Conservation (phyloP, 2,329 filamentous ascomycete genomes). For the Venturia asperata region DNA sequence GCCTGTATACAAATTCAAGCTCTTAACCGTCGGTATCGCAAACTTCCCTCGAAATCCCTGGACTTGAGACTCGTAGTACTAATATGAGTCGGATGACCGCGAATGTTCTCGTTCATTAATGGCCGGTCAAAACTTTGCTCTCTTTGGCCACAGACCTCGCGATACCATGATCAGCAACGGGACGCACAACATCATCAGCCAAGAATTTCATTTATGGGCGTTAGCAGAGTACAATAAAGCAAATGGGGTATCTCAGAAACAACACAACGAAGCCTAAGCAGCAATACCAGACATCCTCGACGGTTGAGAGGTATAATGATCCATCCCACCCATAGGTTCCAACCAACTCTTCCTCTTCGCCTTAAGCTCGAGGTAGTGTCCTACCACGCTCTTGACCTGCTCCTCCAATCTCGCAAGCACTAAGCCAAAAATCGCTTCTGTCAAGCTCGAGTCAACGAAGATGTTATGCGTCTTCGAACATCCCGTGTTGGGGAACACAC, state of each 20-base stretch:
- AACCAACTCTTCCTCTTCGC: conserved; percentile 7
- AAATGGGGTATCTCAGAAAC: neutral
- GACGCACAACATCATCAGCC: no score
- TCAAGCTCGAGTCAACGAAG: conserved; percentile 17
- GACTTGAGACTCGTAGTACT: no score
- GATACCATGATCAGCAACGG: no score
- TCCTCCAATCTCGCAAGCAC: conserved; percentile 16
- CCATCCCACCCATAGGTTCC: conserved; percentile 7
- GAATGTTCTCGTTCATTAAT: no score
- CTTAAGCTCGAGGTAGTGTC: conserved; percentile 21
- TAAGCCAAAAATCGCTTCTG: conserved; percentile 20
- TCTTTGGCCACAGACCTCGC: no score
- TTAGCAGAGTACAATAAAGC: neutral
- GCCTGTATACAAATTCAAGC: no score
- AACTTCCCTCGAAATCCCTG: no score
- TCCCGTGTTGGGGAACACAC: conserved; percentile 12
- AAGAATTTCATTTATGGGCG: neutral
- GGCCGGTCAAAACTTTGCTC: no score
- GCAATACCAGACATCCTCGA: neutral
- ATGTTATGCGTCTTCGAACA: neutral
- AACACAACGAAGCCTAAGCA: no score
- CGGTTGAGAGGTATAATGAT: neutral
- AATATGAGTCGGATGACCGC: no score
- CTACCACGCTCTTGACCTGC: conserved; percentile 21
- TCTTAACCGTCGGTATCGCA: no score